A percentile compares a stretch with the other conserved stretches of the same genome.
These are phyloP conservation scores for Fraxinus sp. DNA, from an alignment of 305 asterid species.

Conservation along the genomic window DNA sequence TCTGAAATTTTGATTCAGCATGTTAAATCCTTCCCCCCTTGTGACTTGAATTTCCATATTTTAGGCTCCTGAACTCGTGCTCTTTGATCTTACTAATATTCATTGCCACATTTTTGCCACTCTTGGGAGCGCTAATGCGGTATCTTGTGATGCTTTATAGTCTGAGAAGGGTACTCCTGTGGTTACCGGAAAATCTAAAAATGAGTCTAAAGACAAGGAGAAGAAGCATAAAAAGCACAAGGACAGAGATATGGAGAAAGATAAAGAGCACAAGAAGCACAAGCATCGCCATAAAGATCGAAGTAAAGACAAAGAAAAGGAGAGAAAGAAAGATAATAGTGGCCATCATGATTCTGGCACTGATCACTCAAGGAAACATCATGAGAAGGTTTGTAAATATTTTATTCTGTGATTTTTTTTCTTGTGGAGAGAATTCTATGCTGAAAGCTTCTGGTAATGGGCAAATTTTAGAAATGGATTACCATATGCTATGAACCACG, in stretches of 20 bases:
- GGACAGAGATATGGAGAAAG: slow-evolving; percentile 10
- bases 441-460: neutral
- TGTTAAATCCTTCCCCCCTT: neutral
- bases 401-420: neutral
- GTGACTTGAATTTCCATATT: neutral
- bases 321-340: neutral
- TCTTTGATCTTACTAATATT: neutral
- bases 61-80: neutral
- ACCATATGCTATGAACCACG: neutral
- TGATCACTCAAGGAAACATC: slow-evolving; percentile 9
- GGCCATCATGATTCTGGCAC: slow-evolving; percentile 10
- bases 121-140: neutral
- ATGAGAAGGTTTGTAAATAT: slow-evolving; percentile 10
- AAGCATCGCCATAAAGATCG: slow-evolving; percentile 8
- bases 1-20: neutral
- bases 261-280: slow-evolving; percentile 14
- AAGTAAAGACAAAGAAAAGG: slow-evolving; percentile 14
- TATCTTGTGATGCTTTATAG: slow-evolving; percentile 5
- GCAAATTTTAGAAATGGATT: neutral
- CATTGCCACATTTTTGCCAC: neutral
- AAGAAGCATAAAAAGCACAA: slow-evolving; percentile 17
- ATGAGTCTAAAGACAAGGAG: slow-evolving; percentile 6
- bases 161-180: neutral
- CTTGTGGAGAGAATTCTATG: neutral
- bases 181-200: slow-evolving; percentile 9